Evolutionary conservation across 768 basidiomycete genomes (phyloP), one percentile per base, ranked within the genome.

Genomic region (Suillus ampliporus): DNA sequence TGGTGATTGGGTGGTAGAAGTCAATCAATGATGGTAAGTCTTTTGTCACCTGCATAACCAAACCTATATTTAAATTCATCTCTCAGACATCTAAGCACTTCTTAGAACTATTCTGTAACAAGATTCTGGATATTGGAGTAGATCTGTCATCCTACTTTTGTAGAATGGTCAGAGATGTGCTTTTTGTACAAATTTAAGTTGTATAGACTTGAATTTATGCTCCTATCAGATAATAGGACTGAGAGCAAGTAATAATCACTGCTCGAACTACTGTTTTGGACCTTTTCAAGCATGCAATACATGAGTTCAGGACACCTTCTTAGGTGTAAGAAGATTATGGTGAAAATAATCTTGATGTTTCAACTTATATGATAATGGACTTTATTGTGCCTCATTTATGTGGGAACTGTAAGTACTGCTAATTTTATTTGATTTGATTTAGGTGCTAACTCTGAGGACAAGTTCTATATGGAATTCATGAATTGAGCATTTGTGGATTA

Each of bases 401-500:
- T 77, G 73, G 73, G 73, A 69, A 37, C 47, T 68, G 74, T 76
- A 63, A 61, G 68, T 57, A 15, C 26, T 21, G n/a, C n/a, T n/a
- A n/a, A n/a, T 19, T 19, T 31, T 43, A 13, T 31, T 21, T 9
- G 10, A 23, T 17, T 34, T 44, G 48, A 4, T 58, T 11, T 28
- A 28, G 14, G 31, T 41, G 11, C 37, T 43, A 19, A 23, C 56
- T 50, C 3, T 47, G 14, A 53, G 35, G n/a, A 11, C n/a, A 46
- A 74, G 73, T 7, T 84, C 79, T 0, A 80, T 79, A 0, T 65
- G 68, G 5, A 86, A 84, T 60, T 78, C 78, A 1, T 66, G 74
- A 0, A 83, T 84, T 63, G 83, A 85, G 64, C 54, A 72, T 0
- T 67, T 84, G 0, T 83, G 83, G 82, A 73, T 81, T 15, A 80